Evolutionary conservation across 371 early-diverging fungal genomes (phyloP), one percentile per base, ranked within the genome.

Genomic region (Rhizomucor pusillus): DNA sequence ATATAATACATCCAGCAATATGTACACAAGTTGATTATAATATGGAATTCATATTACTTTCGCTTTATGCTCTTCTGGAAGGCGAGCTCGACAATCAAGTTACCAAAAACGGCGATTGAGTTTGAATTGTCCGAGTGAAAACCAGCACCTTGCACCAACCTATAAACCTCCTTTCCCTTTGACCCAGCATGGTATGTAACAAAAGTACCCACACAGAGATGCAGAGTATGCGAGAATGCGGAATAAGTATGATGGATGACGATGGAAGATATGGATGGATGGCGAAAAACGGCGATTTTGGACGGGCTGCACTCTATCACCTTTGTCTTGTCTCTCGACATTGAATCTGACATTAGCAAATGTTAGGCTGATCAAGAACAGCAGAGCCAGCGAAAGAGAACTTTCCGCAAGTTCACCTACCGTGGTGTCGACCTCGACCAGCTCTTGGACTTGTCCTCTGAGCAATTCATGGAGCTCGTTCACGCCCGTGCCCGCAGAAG

Each of bases 391-490:
- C 87, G 89, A 85, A 94, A 91, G 85, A 77, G 98, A 65, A 88
- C 91, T 57, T 99, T 99, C 92, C 89, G 91, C 79, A 97, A 91
- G 82, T 98, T 91, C 87, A 87, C 88, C 67, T 99, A 89, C 94
- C 91, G 97, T 67, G 99, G 99, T 62, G 86, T 98, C 61, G 95
- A 95, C 75, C 90, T 99, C 50, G 65, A 65, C 52, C 65, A 65
- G 70, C 89, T 99, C 63, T 81, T 95, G 66, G 95, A 95, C 69
- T 80, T 99, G 79, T 76, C 82, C 79, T 84, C 81, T 65, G 97
- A 93, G 81, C 86, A 94, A 82, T 90, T 99, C 73, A 90, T 95
- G 78, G 87, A 93, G 65, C 83, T 99, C 58, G 89, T 98, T 61
- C 92, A 93, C 76, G 84, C 91, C 73, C 95, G 94, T 79, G 91